phyloP scores from a whole-genome alignment of 2,329 filamentous ascomycete species.

The Parasarocladium wereldwijsianum region DNA sequence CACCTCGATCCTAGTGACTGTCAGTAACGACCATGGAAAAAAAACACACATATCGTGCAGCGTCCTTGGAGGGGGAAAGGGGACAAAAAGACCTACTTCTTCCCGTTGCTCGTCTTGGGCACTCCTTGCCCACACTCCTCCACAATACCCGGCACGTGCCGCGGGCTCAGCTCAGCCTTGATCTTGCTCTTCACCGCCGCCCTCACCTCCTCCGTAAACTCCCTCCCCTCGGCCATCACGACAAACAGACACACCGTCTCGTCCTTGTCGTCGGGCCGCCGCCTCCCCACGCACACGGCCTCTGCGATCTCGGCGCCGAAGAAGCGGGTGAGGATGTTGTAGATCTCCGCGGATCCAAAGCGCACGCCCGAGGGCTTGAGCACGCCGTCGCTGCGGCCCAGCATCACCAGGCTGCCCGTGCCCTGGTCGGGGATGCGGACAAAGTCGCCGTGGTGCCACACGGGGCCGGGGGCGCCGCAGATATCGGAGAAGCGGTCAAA shows the following conservation, averaged over 20 bases:
- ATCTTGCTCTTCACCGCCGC: conserved; percentile 52
- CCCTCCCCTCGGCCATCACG: conserved; percentile 48
- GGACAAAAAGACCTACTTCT: conserved; percentile 53
- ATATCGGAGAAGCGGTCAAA: conserved; percentile 62
- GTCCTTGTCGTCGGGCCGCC: conserved; percentile 56
- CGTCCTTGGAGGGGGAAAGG: neutral
- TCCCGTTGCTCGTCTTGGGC: conserved; percentile 84
- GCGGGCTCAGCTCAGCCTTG: conserved; percentile 64
- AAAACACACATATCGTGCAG: neutral
- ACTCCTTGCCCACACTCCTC: conserved; percentile 70
- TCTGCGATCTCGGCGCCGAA: conserved; percentile 71
- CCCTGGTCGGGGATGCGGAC: conserved; percentile 48
- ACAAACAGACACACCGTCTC: conserved; percentile 84
- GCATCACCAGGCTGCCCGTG: conserved; percentile 75
- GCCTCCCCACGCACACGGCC: conserved; percentile 71
- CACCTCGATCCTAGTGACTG: conserved; percentile 58
- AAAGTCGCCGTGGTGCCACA: conserved; percentile 96
- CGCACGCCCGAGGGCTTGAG: conserved; percentile 84
- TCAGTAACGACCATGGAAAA: too few relatives aligned
- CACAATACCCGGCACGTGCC: conserved; percentile 77
- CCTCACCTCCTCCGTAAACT: conserved; percentile 46
- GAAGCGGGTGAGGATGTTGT: conserved; percentile 78
- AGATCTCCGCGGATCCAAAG: conserved; percentile 91
- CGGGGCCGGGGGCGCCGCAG: conserved; percentile 22
- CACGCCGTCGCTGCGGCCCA: conserved; percentile 83